A percentile compares a stretch with the other conserved stretches of the same genome.
Conservation (phyloP, 2,329 filamentous ascomycete species). For the Exophiala xenobiotica region DNA sequence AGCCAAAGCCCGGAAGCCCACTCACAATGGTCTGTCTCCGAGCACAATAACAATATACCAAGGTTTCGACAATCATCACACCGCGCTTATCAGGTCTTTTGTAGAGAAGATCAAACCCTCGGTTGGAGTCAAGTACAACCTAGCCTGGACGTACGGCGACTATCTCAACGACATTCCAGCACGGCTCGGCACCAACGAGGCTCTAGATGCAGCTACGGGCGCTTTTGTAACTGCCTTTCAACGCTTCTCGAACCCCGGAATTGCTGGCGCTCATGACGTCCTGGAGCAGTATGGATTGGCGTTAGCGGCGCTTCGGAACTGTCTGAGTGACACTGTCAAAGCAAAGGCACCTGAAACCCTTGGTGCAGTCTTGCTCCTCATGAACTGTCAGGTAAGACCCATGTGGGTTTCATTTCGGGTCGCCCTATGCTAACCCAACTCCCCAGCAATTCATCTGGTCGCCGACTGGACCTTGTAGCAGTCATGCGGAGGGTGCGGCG, state of each 20-base stretch:
- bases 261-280: conserved; percentile 23
- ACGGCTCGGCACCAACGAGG: conserved; percentile 47
- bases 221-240: conserved; percentile 33
- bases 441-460: conserved; percentile 29
- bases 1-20: background rate
- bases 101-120: conserved; percentile 38
- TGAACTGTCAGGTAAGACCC: conserved; percentile 32
- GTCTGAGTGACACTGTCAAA: conserved; percentile 31
- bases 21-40: background rate
- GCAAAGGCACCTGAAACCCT: conserved; percentile 31
- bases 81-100: conserved; percentile 22
- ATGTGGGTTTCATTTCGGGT: background rate
- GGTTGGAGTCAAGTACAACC: conserved; percentile 48
- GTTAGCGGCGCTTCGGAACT: conserved; percentile 29
- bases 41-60: background rate
- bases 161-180: conserved; percentile 49
- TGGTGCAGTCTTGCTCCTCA: conserved; percentile 34
- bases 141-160: conserved; percentile 47
- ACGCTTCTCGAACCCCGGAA: conserved; percentile 20
- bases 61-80: background rate
- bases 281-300: conserved; percentile 35
- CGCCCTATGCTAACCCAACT: background rate
- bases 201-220: conserved; percentile 41
- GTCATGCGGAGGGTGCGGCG: conserved; percentile 39
- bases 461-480: conserved; percentile 23